Evolutionary conservation across 129 eudicot genomes (phyloP).

Genomic region (Centella asiatica): DNA sequence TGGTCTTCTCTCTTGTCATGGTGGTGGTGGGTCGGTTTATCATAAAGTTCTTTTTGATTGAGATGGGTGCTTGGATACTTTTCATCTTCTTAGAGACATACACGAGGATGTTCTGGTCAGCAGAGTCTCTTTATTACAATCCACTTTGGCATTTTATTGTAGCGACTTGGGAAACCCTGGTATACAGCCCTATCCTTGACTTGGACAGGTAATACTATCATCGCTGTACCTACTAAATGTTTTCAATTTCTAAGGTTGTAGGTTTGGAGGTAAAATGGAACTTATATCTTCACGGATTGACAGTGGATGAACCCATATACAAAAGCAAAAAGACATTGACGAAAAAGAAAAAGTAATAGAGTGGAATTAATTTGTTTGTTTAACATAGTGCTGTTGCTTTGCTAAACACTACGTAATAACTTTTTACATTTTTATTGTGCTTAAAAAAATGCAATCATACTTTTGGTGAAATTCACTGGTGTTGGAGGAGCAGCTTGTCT

Average conservation of each 20-base stretch:
- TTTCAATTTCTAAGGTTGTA: neutral
- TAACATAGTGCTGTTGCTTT: too few species aligned
- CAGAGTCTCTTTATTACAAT: constrained; percentile 93
- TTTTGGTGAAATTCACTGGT: neutral
- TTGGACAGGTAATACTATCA: constrained; percentile 64
- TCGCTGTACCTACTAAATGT: neutral
- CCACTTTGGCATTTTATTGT: constrained; percentile 91
- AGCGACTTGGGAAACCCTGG: constrained; percentile 87
- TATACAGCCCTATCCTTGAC: constrained; percentile 91
- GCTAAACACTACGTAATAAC: neutral
- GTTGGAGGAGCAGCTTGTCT: neutral
- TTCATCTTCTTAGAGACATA: constrained; percentile 93
- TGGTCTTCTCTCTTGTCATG: constrained; percentile 93
- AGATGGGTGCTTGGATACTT: constrained; percentile 91
- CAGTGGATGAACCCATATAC: too few species aligned
- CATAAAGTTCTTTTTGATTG: constrained; percentile 72
- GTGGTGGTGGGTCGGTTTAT: constrained; percentile 87
- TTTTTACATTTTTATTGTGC: neutral
- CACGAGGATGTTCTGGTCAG: constrained; percentile 97
- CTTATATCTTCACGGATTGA: too few species aligned
- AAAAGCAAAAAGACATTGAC: too few species aligned
- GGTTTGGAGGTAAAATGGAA: neutral
- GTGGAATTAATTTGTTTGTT: too few species aligned
- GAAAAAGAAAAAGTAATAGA: too few species aligned
- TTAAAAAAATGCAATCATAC: neutral